Evolutionary conservation across 306 rosid species (phyloP).

Genomic region (Vigna radiata): DNA sequence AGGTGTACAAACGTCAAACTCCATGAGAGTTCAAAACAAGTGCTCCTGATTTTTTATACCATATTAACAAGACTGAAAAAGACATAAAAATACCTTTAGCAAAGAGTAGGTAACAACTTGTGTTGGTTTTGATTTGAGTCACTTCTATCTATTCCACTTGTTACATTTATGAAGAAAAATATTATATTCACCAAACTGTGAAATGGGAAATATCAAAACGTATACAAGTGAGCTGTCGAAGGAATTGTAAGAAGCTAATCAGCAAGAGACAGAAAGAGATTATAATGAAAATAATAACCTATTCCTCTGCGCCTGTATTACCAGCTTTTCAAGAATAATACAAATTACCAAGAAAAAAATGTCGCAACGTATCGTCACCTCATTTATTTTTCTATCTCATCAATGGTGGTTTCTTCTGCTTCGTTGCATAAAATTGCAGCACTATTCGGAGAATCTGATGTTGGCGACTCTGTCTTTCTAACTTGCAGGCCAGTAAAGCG

Average conservation of each 20-base stretch:
- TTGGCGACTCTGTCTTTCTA: constrained; percentile 57
- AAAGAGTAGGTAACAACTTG: background rate
- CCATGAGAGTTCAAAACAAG: background rate
- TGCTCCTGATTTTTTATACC: constrained; percentile 1
- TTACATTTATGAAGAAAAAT: background rate
- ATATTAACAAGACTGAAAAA: background rate
- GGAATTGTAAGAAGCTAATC: constrained; percentile 25
- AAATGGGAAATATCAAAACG: constrained; percentile 23
- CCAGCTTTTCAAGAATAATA: constrained; percentile 46
- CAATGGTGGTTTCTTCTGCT: constrained; percentile 68
- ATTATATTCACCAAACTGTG: constrained; percentile 31
- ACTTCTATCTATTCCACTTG: constrained; percentile 4
- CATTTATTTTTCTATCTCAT: constrained; percentile 68
- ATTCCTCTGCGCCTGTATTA: constrained; percentile 38
- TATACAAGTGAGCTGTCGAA: constrained; percentile 24
- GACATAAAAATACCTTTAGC: constrained; percentile 6
- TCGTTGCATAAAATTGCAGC: constrained; percentile 65
- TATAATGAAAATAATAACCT: constrained; percentile 32
- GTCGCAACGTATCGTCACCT: constrained; percentile 46
- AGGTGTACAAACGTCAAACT: constrained; percentile 24
- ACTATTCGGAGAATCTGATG: constrained; percentile 59
- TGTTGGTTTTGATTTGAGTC: constrained; percentile 28
- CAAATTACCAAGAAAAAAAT: constrained; percentile 38
- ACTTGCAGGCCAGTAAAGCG: constrained; percentile 82
- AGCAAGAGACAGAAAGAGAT: background rate